Percentiles rank a stretch among this genome's conserved stretches.
Conservation (phyloP, 1,284 basidiomycete genomes). For the Peniophora sp. region DNA sequence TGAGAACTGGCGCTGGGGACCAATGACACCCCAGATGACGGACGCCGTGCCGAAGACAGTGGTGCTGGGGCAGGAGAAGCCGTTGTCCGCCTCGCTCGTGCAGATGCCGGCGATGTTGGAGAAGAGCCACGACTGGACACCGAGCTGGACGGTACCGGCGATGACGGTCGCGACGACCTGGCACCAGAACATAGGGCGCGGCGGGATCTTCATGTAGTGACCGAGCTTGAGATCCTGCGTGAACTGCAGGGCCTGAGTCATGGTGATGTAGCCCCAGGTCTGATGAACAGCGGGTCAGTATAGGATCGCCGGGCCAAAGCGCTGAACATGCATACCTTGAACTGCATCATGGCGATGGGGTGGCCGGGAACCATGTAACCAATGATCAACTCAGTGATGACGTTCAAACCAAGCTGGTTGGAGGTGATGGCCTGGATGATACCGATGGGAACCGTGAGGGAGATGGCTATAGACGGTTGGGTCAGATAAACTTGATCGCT, state of each 20-base stretch:
- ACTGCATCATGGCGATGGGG: slow-evolving; percentile 50
- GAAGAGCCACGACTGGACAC: slow-evolving; percentile 39
- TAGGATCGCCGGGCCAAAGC: too few species aligned
- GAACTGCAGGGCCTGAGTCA: slow-evolving; percentile 35
- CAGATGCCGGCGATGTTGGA: slow-evolving; percentile 37
- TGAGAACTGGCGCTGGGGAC: slow-evolving; percentile 39
- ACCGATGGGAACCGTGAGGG: slow-evolving; percentile 50
- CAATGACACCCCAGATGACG: slow-evolving; percentile 42
- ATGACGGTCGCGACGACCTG: slow-evolving; percentile 40
- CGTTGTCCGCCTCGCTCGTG: slow-evolving; percentile 19
- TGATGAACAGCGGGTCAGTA: too few species aligned
- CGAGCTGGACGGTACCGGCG: slow-evolving; percentile 31
- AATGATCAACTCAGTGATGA: slow-evolving; percentile 37
- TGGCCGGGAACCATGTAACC: slow-evolving; percentile 38
- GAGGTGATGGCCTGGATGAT: slow-evolving; percentile 44
- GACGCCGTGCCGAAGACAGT: slow-evolving; percentile 29
- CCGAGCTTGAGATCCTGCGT: slow-evolving; percentile 38
- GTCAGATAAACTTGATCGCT: too few species aligned
- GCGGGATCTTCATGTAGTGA: slow-evolving; percentile 41
- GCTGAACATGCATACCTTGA: slow-evolving; percentile 27
- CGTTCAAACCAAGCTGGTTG: slow-evolving; percentile 31
- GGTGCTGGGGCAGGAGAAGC: slow-evolving; percentile 27
- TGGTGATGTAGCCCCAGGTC: slow-evolving; percentile 37
- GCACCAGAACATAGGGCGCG: slow-evolving; percentile 34
- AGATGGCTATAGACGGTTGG: slow-evolving; percentile 18